Percentiles rank a stretch among this genome's conserved stretches.
phyloP scores from a whole-genome alignment of 1,284 basidiomycete genomes.

The Marasmius tenuissimus region DNA sequence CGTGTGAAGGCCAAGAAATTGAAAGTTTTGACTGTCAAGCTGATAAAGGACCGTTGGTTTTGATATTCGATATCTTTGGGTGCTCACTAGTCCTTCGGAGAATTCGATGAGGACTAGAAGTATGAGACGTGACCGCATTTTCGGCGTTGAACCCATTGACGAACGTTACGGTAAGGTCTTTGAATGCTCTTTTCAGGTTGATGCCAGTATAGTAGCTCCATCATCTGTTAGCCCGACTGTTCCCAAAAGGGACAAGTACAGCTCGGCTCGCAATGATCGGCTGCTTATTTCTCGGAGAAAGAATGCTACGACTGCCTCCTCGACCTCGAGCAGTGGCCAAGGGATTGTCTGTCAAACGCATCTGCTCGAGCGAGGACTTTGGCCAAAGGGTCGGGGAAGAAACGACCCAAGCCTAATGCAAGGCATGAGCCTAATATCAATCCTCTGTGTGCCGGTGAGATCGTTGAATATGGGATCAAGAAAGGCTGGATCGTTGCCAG shows the following conservation, averaged over 20 bases:
- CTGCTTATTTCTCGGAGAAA: conserved; percentile 46
- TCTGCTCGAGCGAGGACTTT: conserved; percentile 26
- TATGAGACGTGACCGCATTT: too few relatives aligned
- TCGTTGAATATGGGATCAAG: conserved; percentile 33
- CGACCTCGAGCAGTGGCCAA: conserved; percentile 55
- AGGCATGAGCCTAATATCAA: conserved; percentile 18
- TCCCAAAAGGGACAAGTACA: conserved; percentile 27
- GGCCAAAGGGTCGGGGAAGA: conserved; percentile 26
- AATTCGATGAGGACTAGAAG: too few relatives aligned
- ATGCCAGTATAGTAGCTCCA: not conserved
- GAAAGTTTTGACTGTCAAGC: too few relatives aligned
- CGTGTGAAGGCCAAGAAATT: too few relatives aligned
- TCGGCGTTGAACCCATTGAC: conserved; percentile 75
- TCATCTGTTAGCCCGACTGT: conserved; percentile 32
- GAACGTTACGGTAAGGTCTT: conserved; percentile 78
- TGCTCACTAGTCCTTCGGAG: too few relatives aligned
- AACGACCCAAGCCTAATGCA: conserved; percentile 41
- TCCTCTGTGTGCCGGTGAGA: conserved; percentile 50
- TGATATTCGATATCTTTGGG: too few relatives aligned
- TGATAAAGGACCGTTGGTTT: too few relatives aligned
- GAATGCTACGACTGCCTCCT: conserved; percentile 61
- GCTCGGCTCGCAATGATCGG: conserved; percentile 15
- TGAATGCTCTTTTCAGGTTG: not conserved
- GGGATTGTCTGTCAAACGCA: conserved; percentile 30
- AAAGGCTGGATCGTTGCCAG: conserved; percentile 9